phyloP scores from a whole-genome alignment of 139 green algal species.

The Penium margaritaceum region DNA sequence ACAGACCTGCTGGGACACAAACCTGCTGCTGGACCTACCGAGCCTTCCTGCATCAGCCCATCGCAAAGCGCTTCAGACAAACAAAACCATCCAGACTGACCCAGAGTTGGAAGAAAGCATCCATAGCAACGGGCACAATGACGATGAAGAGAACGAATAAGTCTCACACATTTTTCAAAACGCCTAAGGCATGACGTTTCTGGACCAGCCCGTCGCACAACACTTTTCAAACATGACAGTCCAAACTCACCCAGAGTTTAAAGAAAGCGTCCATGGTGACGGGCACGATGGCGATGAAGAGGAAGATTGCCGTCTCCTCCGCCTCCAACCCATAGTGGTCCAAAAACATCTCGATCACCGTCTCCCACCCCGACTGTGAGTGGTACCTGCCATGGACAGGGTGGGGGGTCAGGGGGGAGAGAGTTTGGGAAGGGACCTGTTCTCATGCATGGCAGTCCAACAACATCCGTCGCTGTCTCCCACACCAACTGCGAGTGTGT shows the following conservation, averaged over 20 bases:
- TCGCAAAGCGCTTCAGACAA: neutral
- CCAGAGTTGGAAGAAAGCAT: constrained; percentile 45
- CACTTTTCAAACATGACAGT: neutral
- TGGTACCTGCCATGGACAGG: constrained; percentile 27
- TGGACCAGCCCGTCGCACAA: neutral
- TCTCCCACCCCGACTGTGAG: constrained; percentile 38
- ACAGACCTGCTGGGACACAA: too few species aligned
- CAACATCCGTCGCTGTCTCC: constrained; percentile 36
- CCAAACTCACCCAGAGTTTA: constrained; percentile 41
- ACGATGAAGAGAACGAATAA: constrained; percentile 37
- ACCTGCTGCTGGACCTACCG: neutral
- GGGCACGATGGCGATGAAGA: constrained; percentile 43
- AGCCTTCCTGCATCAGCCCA: neutral
- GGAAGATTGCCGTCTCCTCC: constrained; percentile 28
- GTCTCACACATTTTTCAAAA: neutral
- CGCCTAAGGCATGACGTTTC: neutral
- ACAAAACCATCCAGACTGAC: neutral
- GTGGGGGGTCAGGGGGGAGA: neutral
- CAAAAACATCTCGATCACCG: constrained; percentile 38
- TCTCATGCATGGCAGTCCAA: neutral
- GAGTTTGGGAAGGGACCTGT: neutral
- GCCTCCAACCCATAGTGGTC: constrained; percentile 38
- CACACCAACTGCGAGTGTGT: constrained; percentile 34
- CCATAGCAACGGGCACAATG: constrained; percentile 45
- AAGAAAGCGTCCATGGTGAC: constrained; percentile 47